Evolutionary conservation across 2,329 filamentous ascomycete genomes (phyloP).

Genomic region (Neurospora crassa): DNA sequence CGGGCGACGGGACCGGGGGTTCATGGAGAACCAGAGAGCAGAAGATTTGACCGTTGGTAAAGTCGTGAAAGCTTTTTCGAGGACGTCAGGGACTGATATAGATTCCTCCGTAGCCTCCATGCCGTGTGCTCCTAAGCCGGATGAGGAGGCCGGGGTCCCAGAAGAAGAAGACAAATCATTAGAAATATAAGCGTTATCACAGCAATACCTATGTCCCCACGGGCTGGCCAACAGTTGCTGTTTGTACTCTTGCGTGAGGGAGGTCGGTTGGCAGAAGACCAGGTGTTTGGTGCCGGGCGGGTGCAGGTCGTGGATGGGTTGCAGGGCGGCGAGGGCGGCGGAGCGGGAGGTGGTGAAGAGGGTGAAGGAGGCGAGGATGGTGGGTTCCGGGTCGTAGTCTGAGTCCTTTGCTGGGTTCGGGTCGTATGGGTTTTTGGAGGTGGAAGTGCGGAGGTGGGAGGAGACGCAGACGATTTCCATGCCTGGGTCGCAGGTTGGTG

Average conservation of each 20-base stretch:
- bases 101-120: too few species aligned
- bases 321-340: conserved; percentile 27
- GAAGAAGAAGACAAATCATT: conserved; percentile 26
- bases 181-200: conserved; percentile 40
- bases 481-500: conserved; percentile 24
- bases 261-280: conserved; percentile 30
- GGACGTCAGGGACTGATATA: conserved; percentile 23
- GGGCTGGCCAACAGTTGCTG: conserved; percentile 38
- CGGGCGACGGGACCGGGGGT: conserved; percentile 31
- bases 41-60: conserved; percentile 36
- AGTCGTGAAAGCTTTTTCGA: conserved; percentile 37
- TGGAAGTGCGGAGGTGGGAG: conserved; percentile 16
- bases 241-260: conserved; percentile 30
- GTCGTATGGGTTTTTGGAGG: neutral
- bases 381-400: conserved; percentile 18
- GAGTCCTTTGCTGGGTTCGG: neutral
- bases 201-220: conserved; percentile 35
- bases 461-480: conserved; percentile 33
- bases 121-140: neutral
- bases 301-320: conserved; percentile 24
- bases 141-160: neutral
- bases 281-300: conserved; percentile 28
- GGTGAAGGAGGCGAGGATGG: conserved; percentile 29
- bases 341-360: conserved; percentile 29
- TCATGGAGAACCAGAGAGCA: conserved; percentile 42